Evolutionary conservation across 495 filamentous ascomycete genomes (phyloP).

Genomic region (Hyaloscypha bicolor): DNA sequence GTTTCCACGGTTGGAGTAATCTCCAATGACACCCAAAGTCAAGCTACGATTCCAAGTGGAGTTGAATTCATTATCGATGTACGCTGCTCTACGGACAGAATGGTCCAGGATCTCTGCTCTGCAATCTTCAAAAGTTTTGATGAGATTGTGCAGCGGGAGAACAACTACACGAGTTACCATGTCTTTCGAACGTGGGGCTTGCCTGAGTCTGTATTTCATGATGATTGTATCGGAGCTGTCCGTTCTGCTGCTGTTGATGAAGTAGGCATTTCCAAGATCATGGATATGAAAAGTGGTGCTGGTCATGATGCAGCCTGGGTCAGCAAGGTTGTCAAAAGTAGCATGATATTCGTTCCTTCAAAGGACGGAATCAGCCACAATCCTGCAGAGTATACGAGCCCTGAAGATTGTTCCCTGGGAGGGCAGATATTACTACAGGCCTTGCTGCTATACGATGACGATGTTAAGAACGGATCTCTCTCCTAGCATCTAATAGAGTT

Average conservation of each 20-base stretch:
- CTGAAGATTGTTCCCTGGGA: slow-evolving; percentile 64
- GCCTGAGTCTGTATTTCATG: slow-evolving; percentile 65
- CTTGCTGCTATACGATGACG: slow-evolving; percentile 61
- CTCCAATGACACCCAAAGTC: slow-evolving; percentile 62
- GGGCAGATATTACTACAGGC: slow-evolving; percentile 64
- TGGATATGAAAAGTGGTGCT: slow-evolving; percentile 56
- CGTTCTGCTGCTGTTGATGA: slow-evolving; percentile 58
- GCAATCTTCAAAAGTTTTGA: slow-evolving; percentile 29
- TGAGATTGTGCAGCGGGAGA: slow-evolving; percentile 21
- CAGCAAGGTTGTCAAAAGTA: slow-evolving; percentile 49
- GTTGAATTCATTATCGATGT: slow-evolving; percentile 77
- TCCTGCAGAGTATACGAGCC: slow-evolving; percentile 61
- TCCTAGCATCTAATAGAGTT: no score
- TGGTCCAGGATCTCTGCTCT: slow-evolving; percentile 49
- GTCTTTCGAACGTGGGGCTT: slow-evolving; percentile 60
- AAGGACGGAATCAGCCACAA: slow-evolving; percentile 68
- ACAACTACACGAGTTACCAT: slow-evolving; percentile 51
- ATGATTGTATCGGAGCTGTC: slow-evolving; percentile 67
- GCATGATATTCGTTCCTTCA: slow-evolving; percentile 70
- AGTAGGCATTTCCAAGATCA: slow-evolving; percentile 39
- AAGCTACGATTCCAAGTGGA: slow-evolving; percentile 71
- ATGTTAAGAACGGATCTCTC: slow-evolving; percentile 29
- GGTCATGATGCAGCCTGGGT: slow-evolving; percentile 54
- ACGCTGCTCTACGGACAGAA: slow-evolving; percentile 60
- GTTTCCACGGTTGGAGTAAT: slow-evolving; percentile 74